phyloP scores from a whole-genome alignment of 78 protist genomes.

The Bigelowiella natans region DNA sequence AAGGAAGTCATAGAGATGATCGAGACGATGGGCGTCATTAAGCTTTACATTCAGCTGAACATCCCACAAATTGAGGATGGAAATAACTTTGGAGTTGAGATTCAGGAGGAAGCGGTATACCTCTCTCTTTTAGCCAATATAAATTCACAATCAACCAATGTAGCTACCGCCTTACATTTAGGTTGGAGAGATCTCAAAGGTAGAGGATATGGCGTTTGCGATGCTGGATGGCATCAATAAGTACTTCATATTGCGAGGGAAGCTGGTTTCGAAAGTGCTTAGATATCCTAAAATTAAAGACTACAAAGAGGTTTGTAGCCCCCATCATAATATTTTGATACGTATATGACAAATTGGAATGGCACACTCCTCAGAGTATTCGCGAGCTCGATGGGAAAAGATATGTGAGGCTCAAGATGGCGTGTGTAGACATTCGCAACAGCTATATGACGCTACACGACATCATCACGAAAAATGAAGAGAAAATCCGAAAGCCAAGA shows the following conservation, averaged over 20 bases:
- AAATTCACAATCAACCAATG: too few relatives aligned
- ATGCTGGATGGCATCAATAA: background rate
- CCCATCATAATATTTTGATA: too few relatives aligned
- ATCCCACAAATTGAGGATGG: slow-evolving; percentile 23
- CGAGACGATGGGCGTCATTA: too few relatives aligned
- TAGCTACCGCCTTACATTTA: too few relatives aligned
- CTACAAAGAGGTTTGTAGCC: slow-evolving; percentile 4
- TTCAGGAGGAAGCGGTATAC: slow-evolving; percentile 6
- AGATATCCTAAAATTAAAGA: slow-evolving; percentile 24
- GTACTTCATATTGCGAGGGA: slow-evolving; percentile 9
- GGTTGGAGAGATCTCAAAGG: background rate
- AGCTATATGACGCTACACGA: slow-evolving; percentile 17
- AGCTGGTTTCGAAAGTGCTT: background rate
- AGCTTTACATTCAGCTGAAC: too few relatives aligned
- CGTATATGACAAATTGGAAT: too few relatives aligned
- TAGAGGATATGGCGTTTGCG: background rate
- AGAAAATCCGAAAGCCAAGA: slow-evolving; percentile 6
- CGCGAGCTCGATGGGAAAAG: slow-evolving; percentile 24
- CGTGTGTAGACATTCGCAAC: background rate
- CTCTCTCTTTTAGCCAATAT: too few relatives aligned
- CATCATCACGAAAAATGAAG: slow-evolving; percentile 16
- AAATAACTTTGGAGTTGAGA: slow-evolving; percentile 27
- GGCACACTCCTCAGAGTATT: too few relatives aligned
- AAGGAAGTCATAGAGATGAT: too few relatives aligned
- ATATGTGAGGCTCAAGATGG: background rate